These are phyloP conservation scores for Castanea sativa DNA, from an alignment of 306 rosid genomes.

Conservation along the genomic window DNA sequence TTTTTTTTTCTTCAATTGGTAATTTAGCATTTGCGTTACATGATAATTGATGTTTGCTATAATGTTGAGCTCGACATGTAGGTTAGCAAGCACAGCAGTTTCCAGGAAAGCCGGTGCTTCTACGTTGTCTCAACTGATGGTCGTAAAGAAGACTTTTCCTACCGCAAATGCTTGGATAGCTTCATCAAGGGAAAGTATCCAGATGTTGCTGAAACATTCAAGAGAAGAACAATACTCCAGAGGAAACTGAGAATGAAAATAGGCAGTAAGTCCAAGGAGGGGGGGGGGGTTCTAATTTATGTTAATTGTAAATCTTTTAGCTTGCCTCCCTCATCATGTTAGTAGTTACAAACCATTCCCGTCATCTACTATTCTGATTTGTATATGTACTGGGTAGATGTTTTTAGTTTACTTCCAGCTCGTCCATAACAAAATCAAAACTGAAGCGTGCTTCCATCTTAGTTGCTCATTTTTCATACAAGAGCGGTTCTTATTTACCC, in stretches of 20 bases:
- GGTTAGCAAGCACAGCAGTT: slow-evolving; percentile 65
- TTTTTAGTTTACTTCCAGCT: not conserved
- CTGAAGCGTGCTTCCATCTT: not conserved
- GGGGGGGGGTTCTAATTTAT: not conserved
- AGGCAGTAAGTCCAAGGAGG: slow-evolving; percentile 6
- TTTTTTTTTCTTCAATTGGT: not conserved
- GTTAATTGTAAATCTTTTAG: not conserved
- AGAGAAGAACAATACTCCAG: slow-evolving; percentile 15
- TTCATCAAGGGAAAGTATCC: slow-evolving; percentile 53
- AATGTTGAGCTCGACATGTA: slow-evolving; percentile 32
- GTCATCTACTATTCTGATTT: slow-evolving; percentile 29
- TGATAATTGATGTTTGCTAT: not conserved
- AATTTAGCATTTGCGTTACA: not conserved
- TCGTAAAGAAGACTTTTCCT: slow-evolving; percentile 68
- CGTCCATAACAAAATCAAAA: not conserved
- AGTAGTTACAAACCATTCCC: not conserved
- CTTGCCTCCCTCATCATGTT: slow-evolving; percentile 1
- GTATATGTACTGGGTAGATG: slow-evolving; percentile 39
- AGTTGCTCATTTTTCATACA: not conserved
- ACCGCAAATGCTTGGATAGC: slow-evolving; percentile 68
- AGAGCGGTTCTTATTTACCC: not conserved
- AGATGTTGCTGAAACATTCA: slow-evolving; percentile 56
- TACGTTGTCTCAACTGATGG: slow-evolving; percentile 71
- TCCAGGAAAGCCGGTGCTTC: slow-evolving; percentile 80
- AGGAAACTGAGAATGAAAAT: slow-evolving; percentile 27